Conservation (phyloP, 108 stramenopile species). For the Skeletonema marinoi region DNA sequence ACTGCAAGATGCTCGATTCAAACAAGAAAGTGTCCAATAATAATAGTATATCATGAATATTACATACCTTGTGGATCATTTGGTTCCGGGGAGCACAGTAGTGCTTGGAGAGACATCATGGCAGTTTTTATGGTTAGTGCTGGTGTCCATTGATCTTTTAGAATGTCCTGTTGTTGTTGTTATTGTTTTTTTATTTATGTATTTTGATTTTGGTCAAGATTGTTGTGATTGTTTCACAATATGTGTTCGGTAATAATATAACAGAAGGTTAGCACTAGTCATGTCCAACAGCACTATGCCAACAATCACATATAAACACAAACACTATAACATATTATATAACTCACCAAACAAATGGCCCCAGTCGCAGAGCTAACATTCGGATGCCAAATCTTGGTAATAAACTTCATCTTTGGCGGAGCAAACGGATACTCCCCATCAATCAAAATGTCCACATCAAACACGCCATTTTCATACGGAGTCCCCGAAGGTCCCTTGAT, state of each 20-base stretch:
- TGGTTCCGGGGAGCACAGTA: conserved; percentile 91
- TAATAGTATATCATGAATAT: too few relatives aligned
- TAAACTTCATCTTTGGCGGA: conserved; percentile 94
- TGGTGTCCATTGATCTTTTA: conserved; percentile 98
- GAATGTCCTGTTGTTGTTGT: conserved; percentile 81
- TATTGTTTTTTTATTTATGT: too few relatives aligned
- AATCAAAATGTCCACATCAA: conserved; percentile 81
- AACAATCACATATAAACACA: too few relatives aligned
- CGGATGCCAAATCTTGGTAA: conserved; percentile 97
- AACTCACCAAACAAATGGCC: conserved; percentile 91
- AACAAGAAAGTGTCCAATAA: too few relatives aligned
- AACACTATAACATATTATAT: too few relatives aligned
- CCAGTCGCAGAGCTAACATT: conserved; percentile 96
- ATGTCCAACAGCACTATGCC: neutral
- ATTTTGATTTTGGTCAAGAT: neutral
- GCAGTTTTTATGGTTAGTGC: conserved; percentile 97
- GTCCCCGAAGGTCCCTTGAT: conserved; percentile 79
- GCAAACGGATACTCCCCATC: conserved; percentile 90
- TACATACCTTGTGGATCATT: conserved; percentile 82
- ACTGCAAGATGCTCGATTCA: too few relatives aligned
- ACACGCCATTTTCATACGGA: conserved; percentile 81
- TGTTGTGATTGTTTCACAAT: neutral
- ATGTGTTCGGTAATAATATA: neutral
- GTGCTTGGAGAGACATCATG: conserved; percentile 87
- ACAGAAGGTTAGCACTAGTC: neutral